Evolutionary conservation across 495 filamentous ascomycete genomes (phyloP), one percentile per base, ranked within the genome.

Genomic region (Cairneyella variabilis): DNA sequence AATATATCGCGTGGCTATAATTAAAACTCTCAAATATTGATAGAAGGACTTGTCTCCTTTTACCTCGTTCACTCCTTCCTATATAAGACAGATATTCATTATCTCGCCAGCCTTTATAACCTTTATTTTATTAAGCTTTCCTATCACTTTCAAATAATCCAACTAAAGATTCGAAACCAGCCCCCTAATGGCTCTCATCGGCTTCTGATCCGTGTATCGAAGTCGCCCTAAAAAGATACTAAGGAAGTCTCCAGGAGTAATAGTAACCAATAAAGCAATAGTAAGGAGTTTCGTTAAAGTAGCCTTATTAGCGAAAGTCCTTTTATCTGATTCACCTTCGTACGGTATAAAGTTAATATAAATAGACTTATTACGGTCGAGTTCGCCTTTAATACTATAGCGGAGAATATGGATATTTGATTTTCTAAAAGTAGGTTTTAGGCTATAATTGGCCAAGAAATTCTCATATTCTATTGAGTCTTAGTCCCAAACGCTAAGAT

Each of bases 161-260:
- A 57, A 32, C 48, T 46, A 57, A 40, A 57, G 48, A 23, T 21
- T 21, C 21, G n/a, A 18, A 48, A 59, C 30, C 6, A 38, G 48
- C 16, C 51, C 51, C 9, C 3, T 17, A 18, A 54, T 59, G 22
- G 56, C 6, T 46, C 28, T 59, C 22, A 25, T 3, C 18, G 44
- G 56, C 45, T 54, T 59, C 46, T 45, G 18, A 39, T 59, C 51
- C 14, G 21, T 26, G 18, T 54, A 59, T 28, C 56, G 51, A 44
- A 59, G 51, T 16, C 26, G 25, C 17, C 51, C 46, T 16, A 45
- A 25, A 54, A 59, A 59, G 20, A 59, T 59, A 14, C 56, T 49
- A 28, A 59, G 51, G 30, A 59, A 59, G 27, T 59, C 56, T 40
- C 51, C 39, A 43, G 51, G 45, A 54, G 38, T 6, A 16, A 59